Evolutionary conservation across 1,284 basidiomycete species (phyloP), one percentile per base, ranked within the genome.

Genomic region (Fistulina hepatica): DNA sequence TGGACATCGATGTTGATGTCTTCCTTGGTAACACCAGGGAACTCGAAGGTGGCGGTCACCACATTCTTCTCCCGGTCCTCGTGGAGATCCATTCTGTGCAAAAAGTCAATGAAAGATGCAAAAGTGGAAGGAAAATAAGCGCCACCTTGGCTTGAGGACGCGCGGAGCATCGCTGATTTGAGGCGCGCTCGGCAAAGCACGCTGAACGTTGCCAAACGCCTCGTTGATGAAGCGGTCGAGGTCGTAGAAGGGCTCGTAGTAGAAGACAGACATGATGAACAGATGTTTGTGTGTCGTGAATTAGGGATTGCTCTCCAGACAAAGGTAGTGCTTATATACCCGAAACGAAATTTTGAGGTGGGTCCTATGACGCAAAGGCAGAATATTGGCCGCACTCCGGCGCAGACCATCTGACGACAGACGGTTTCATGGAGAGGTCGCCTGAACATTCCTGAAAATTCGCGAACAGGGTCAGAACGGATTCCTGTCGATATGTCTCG

Each of bases 1-100:
- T 61, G 56, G 5, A 66, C 43, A 17, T 62, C 54, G 40, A 69
- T 58, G 21, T 53, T 37, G 15, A 68, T 49, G 36, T 60, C 52
- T 22, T 67, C 60, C 24, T 64, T 60, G 20, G 52, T 56, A 26
- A 67, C 32, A 4, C 67, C 66, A 1, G 68, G 66, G 3, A 71
- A 50, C 47, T 71, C 65, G 44, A 69, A 59, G 0, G 58, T 51
- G 11, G 60, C 61, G 3, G 55, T 62, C 20, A 66, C 54, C 11
- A 47, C 46, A 37, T 65, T 63, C 22, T 48, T 34, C 11, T 61
- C 53, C 6, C 48, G 40, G 36, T 60, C 50, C 41, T 64, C 62
- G 36, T 53, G 45, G 9, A 56, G 42, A 36, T 57, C 57, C 49
- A 54, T 57, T 52, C 51, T 61, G 44, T 23, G 31, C 48, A 15